Percentiles rank a stretch among this genome's conserved stretches.
Conservation (phyloP, 345 rosid genomes). For the Eucalyptus tenuipes region DNA sequence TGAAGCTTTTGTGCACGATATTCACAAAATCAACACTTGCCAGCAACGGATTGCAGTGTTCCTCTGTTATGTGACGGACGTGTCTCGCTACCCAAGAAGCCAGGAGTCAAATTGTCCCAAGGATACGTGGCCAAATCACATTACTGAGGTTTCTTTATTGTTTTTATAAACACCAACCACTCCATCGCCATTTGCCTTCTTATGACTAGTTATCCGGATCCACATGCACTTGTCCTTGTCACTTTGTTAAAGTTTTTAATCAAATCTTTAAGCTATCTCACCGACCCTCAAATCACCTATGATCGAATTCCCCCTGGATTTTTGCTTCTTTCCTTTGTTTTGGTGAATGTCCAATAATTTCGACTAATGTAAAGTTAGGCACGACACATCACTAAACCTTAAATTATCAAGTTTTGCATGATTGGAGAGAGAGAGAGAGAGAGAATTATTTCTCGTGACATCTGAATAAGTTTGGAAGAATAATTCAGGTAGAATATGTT, state of each 20-base stretch:
- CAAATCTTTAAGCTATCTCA: neutral
- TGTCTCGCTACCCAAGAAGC: neutral
- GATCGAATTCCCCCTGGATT: neutral
- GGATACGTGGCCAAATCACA: neutral
- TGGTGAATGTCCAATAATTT: neutral
- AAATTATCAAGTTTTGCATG: neutral
- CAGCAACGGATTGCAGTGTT: neutral
- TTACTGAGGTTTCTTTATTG: neutral
- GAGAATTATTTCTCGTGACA: neutral
- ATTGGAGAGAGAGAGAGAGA: neutral
- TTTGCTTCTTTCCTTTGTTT: neutral
- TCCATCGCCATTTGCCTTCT: neutral
- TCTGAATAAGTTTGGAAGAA: neutral
- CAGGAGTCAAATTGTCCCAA: neutral
- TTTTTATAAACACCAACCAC: neutral
- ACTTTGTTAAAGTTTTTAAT: neutral
- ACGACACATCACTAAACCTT: neutral
- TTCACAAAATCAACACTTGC: neutral
- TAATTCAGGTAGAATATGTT: neutral
- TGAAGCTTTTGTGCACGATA: neutral
- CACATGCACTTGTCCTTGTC: neutral
- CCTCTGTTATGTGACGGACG: neutral
- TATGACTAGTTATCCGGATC: neutral
- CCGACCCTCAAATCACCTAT: neutral
- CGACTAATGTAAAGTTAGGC: neutral